These are phyloP conservation scores for Trichoderma sp. DNA, from an alignment of 2,329 filamentous ascomycete genomes.

Conservation along the genomic window DNA sequence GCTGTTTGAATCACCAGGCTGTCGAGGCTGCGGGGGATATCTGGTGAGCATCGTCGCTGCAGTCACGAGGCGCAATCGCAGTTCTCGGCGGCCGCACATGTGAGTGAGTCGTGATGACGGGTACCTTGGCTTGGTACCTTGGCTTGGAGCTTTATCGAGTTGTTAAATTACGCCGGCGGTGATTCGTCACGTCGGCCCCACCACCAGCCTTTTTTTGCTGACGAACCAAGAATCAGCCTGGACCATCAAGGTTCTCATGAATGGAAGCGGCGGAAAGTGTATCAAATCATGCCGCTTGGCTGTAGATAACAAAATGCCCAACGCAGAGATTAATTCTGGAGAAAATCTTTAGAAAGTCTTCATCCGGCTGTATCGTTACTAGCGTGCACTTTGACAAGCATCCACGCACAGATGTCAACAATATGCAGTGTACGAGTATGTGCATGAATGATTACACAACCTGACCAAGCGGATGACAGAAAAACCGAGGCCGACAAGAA, in stretches of 20 bases:
- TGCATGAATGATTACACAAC: background rate
- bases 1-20: background rate
- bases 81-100: background rate
- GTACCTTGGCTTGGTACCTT: background rate
- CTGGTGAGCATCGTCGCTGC: background rate
- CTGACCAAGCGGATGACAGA: background rate
- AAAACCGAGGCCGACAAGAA: no score
- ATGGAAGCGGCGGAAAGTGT: background rate
- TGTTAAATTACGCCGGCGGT: background rate
- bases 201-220: background rate
- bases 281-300: background rate
- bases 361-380: background rate
- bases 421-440: background rate
- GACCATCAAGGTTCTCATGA: slow-evolving; percentile 15
- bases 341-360: background rate
- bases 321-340: background rate
- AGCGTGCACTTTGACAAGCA: background rate
- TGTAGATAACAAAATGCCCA: background rate
- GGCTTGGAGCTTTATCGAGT: background rate
- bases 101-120: background rate
- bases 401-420: background rate
- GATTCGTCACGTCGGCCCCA: background rate
- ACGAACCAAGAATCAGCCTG: background rate
- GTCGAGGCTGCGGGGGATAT: background rate
- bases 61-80: background rate